A percentile compares a stretch with the other conserved stretches of the same genome.
phyloP scores from a whole-genome alignment of 371 early-diverging fungal genomes.

The Mucor indicus region DNA sequence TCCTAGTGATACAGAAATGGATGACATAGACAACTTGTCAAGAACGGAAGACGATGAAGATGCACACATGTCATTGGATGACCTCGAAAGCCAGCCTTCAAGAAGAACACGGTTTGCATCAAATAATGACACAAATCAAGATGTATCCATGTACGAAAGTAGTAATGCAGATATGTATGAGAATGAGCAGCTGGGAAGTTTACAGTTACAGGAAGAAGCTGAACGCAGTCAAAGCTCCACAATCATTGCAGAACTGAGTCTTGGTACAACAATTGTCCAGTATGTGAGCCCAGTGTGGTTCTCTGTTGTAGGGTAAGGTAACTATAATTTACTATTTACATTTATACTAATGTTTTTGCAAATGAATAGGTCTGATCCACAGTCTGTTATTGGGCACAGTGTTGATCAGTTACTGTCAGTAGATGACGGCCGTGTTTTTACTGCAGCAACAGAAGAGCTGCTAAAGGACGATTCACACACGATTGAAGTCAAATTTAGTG shows the following conservation, averaged over 20 bases:
- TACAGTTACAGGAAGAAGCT: conserved; percentile 50
- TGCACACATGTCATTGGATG: conserved; percentile 18
- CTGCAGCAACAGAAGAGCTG: conserved; percentile 65
- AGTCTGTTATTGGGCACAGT: conserved; percentile 41
- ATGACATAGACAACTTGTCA: conserved; percentile 25
- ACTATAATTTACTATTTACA: too few relatives aligned
- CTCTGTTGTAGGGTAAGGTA: conserved; percentile 53
- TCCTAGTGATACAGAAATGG: conserved; percentile 19
- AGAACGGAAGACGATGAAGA: conserved; percentile 19
- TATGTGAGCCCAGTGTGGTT: conserved; percentile 65
- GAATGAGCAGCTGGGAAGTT: conserved; percentile 10
- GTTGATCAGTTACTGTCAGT: conserved; percentile 43
- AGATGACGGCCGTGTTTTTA: conserved; percentile 62
- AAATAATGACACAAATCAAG: neutral
- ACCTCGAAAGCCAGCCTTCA: neutral
- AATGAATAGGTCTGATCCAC: conserved; percentile 44
- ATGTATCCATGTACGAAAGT: neutral
- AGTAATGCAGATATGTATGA: neutral
- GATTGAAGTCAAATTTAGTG: conserved; percentile 71
- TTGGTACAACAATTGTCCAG: conserved; percentile 41
- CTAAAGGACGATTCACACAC: conserved; percentile 70
- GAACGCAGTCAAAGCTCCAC: conserved; percentile 57
- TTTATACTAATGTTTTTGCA: too few relatives aligned
- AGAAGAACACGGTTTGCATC: too few relatives aligned
- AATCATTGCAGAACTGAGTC: conserved; percentile 60